Base-by-base conservation (phyloP, 306 rosid species). In the Biancaea sappan region DNA sequence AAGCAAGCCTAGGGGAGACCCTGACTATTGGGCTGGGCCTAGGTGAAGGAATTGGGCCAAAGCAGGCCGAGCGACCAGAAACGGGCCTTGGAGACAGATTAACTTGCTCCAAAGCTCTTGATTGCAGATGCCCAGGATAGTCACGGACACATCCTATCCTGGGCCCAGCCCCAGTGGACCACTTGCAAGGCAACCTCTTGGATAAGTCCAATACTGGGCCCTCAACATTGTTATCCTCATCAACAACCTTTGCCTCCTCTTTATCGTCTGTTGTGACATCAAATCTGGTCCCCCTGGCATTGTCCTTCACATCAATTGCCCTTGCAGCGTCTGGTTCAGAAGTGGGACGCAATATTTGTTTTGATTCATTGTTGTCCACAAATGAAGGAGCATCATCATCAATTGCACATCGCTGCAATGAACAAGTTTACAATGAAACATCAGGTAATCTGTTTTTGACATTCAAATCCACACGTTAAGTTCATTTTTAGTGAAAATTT, bases 101-200 rank as follows among this genome's bases (percentile, higher is more conserved):
- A 37, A 93, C 94, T 18, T 93, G 97, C 78, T 93, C 98, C 78
- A 93, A 58, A 9, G 98, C 98, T 34, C 82, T 91, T 1, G 87
- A 79, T 59, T 91, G 97, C 29, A 93, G 81, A 37, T 85, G 92
- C 3, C 71, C 53, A 50, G 98, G 97, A 70, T 93, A 93, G 74
- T 91, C 98, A 63, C 98, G 92, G 15, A 93, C 97, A 52, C 98
- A 93, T 41, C 98, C 97, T 16, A 93, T 93, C 21, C 98, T 82
- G 9, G 98, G 97, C 19, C 97, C 98, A 12, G 88, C 77, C 11
- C 97, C 92, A 7, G 90, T 91, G 29, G 85, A 80, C 98, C 98
- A 93, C 69, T 91, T 93, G 84, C 97, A 78, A 19, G 98, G 79
- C 32, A 89, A 59, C 54, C 92, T 87, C 74, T 72, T 86, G 16